These are phyloP conservation scores for Raddia guianensis DNA, from an alignment of 176 grass and related monocot genomes.

Conservation along the genomic window DNA sequence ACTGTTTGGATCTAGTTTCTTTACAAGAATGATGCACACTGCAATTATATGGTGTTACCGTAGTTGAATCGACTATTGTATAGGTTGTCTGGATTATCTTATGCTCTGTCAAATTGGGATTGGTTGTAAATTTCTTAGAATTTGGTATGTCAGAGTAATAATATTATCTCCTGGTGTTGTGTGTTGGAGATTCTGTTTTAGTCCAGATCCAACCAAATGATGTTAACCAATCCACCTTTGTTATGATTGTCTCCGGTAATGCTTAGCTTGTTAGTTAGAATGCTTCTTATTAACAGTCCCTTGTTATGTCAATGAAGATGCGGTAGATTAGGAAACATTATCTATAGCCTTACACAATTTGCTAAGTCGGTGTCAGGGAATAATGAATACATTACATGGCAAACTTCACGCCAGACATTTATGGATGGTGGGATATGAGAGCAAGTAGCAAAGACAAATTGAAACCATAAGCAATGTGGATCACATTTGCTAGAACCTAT, in stretches of 20 bases:
- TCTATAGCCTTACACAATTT: not conserved
- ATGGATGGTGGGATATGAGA: not conserved
- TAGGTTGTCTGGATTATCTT: not conserved
- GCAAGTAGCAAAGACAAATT: not conserved
- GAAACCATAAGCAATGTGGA: not conserved
- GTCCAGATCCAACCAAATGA: not conserved
- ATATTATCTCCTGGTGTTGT: not conserved
- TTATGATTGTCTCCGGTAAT: not conserved
- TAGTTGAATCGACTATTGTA: not conserved
- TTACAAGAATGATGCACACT: not conserved
- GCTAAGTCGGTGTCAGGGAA: not conserved
- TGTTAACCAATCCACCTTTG: not conserved
- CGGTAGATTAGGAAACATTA: not conserved
- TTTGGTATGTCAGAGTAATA: not conserved
- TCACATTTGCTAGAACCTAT: constrained; percentile 10
- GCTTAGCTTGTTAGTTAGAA: not conserved
- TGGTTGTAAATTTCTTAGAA: not conserved
- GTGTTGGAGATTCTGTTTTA: not conserved
- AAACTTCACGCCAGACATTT: not conserved
- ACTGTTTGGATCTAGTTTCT: not conserved
- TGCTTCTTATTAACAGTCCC: not conserved
- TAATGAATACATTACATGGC: not conserved
- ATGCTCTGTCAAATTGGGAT: not conserved
- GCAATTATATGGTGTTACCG: not conserved
- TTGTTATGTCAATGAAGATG: constrained; percentile 12